These are phyloP conservation scores for Fusarium keratoplasticum DNA, from an alignment of 2,329 filamentous ascomycete genomes.

Conservation along the genomic window DNA sequence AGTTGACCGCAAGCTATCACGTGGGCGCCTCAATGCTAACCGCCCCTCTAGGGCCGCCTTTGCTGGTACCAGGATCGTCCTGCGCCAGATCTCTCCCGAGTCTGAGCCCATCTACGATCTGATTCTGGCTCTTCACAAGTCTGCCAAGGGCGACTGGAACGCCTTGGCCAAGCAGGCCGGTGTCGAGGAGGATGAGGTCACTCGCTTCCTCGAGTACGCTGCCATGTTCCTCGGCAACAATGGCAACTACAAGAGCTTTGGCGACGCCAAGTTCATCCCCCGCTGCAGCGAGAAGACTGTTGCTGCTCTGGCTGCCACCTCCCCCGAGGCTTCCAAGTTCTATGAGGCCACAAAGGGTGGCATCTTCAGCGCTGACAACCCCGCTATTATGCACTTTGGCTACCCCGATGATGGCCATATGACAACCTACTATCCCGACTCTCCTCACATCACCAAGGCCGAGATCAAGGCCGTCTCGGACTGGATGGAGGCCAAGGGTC, in stretches of 20 bases:
- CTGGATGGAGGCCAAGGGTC: conserved; percentile 77
- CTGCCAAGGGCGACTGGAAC: conserved; percentile 77
- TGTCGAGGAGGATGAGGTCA: conserved; percentile 72
- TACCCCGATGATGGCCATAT: conserved; percentile 80
- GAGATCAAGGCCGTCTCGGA: conserved; percentile 80
- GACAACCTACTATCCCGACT: conserved; percentile 86
- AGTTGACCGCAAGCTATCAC: conserved; percentile 24
- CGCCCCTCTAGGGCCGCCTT: conserved; percentile 72
- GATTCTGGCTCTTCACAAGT: conserved; percentile 78
- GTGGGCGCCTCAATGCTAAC: conserved; percentile 16
- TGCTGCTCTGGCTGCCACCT: conserved; percentile 71
- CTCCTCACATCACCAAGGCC: conserved; percentile 76
- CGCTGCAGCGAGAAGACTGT: conserved; percentile 74
- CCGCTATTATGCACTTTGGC: conserved; percentile 78
- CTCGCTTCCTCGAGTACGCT: conserved; percentile 80
- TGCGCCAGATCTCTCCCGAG: conserved; percentile 85
- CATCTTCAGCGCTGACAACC: conserved; percentile 76
- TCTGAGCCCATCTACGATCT: conserved; percentile 85
- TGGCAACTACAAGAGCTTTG: conserved; percentile 90
- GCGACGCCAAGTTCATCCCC: conserved; percentile 86
- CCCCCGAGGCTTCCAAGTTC: conserved; percentile 69
- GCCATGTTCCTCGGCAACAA: conserved; percentile 83
- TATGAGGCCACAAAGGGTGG: conserved; percentile 77
- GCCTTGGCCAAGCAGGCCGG: conserved; percentile 72
- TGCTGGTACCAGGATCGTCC: conserved; percentile 80